These are phyloP conservation scores for Iberis amara DNA, from an alignment of 441 rosid genomes.

Conservation along the genomic window DNA sequence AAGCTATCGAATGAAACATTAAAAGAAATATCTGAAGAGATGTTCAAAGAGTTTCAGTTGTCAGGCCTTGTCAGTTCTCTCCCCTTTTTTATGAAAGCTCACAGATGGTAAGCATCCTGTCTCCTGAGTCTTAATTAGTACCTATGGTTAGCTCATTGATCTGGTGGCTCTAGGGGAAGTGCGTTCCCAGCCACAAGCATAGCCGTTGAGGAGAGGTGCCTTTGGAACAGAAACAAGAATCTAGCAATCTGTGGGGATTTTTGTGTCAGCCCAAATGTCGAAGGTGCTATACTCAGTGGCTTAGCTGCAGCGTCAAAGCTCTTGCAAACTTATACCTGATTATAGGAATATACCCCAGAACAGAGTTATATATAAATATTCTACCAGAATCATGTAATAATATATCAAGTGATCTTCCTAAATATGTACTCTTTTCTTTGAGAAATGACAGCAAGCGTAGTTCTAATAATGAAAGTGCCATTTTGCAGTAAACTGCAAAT, in stretches of 20 bases:
- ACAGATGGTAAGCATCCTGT: slow-evolving; percentile 56
- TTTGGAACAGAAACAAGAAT: slow-evolving; percentile 51
- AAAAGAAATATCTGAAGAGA: slow-evolving; percentile 51
- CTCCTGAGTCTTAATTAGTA: slow-evolving; percentile 1
- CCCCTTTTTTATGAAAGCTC: slow-evolving; percentile 76
- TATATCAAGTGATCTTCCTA: slow-evolving; percentile 4
- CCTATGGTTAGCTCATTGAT: slow-evolving; percentile 16
- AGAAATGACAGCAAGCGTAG: neutral
- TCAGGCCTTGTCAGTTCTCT: slow-evolving; percentile 44
- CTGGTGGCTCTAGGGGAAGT: slow-evolving; percentile 56
- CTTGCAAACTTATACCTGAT: slow-evolving; percentile 35
- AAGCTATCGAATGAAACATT: slow-evolving; percentile 58
- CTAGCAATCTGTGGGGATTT: slow-evolving; percentile 72
- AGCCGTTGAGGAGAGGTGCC: slow-evolving; percentile 64
- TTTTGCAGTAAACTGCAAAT: neutral
- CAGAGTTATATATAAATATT: slow-evolving; percentile 4
- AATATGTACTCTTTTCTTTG: neutral
- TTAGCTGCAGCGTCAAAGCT: slow-evolving; percentile 64
- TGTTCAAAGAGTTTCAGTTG: slow-evolving; percentile 54
- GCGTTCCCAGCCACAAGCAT: slow-evolving; percentile 67
- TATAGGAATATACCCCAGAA: slow-evolving; percentile 24
- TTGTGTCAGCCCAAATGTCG: slow-evolving; percentile 65
- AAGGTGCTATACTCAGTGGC: slow-evolving; percentile 78
- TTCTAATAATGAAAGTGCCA: slow-evolving; percentile 3
- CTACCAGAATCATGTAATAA: slow-evolving; percentile 13